Base-by-base conservation (phyloP, 306 rosid genomes). In the Trifolium dubium region DNA sequence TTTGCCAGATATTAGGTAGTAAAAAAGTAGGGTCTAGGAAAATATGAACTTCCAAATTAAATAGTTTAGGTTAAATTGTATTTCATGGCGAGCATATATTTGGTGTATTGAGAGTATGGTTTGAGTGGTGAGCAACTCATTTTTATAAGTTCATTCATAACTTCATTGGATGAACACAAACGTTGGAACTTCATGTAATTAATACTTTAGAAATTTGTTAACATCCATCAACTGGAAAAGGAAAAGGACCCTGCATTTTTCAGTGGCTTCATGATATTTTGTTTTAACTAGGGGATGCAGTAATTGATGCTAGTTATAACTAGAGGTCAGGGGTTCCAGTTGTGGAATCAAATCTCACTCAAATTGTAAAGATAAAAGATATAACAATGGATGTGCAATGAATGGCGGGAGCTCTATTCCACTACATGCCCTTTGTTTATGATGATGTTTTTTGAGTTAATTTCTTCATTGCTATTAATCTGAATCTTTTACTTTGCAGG, bases 401-500 rank as follows among this genome's bases (percentile, higher is more conserved):
- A 40, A 56, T 10, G 15, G 35, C 41, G 2, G 13, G 28, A 34
- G 15, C 34, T 18, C 10, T 13, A 41, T 65, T 12, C 35, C 53
- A 64, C 15, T 4, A 12, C 5, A 7, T 23, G 15, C 35, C 35
- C 17, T 19, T 40, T 64, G 67, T 62, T 17, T 41, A 51, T 37
- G 11, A 47, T 77, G 56, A 55, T 41, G 10, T 43, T 58, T 53
- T 62, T 44, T n/a, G 10, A 72, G 41, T 47, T 62, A 39, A 30
- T 49, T 68, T 28, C 41, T 68, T 67, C 40, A 46, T 43, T 56
- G 67, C 15, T 49, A 17, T 68, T 76, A 3, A 39, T 64, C 71
- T 44, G 73, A 61, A 39, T 62, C 58, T 39, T 35, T 61, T 66
- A 40, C 44, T 81, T 82, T 77, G 28, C 98, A 92, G 97, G 97